Evolutionary conservation across 1,284 basidiomycete genomes (phyloP).

Genomic region (Exobasidium rhododendri): DNA sequence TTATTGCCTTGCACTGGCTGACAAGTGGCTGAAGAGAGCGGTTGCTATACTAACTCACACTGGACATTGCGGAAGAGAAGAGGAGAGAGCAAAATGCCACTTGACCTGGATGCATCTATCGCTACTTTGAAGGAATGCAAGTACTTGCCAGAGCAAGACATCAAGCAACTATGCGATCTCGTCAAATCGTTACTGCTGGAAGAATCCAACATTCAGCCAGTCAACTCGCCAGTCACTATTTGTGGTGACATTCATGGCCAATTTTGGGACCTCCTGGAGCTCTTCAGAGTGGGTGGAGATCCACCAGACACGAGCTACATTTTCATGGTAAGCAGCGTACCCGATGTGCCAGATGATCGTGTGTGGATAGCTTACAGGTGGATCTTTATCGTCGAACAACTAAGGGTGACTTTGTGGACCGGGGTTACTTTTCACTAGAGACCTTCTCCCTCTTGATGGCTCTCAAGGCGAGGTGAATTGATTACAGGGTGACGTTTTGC

Average conservation of each 20-base stretch:
- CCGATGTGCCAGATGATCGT: background rate
- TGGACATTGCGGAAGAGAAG: too few species aligned
- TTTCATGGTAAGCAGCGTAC: constrained; percentile 76
- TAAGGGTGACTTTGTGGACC: constrained; percentile 94
- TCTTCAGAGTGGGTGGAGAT: constrained; percentile 82
- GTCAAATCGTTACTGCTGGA: constrained; percentile 83
- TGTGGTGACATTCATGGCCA: constrained; percentile 94
- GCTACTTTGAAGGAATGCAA: constrained; percentile 74
- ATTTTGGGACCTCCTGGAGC: constrained; percentile 90
- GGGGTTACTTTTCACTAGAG: constrained; percentile 94
- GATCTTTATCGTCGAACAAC: too few species aligned
- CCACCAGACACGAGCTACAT: constrained; percentile 89
- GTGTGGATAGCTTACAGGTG: background rate
- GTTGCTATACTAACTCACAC: too few species aligned
- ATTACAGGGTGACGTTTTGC: constrained; percentile 57
- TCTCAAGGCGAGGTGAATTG: constrained; percentile 69
- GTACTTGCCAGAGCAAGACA: constrained; percentile 79
- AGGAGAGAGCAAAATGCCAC: background rate
- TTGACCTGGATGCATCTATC: constrained; percentile 40
- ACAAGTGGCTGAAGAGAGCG: too few species aligned
- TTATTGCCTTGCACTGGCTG: too few species aligned
- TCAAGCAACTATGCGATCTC: constrained; percentile 80
- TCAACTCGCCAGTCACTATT: constrained; percentile 83
- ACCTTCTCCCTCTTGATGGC: constrained; percentile 85
- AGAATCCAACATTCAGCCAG: constrained; percentile 87